Evolutionary conservation across 2,329 filamentous ascomycete genomes (phyloP), one percentile per base, ranked within the genome.

Genomic region (Botrytis cinerea): DNA sequence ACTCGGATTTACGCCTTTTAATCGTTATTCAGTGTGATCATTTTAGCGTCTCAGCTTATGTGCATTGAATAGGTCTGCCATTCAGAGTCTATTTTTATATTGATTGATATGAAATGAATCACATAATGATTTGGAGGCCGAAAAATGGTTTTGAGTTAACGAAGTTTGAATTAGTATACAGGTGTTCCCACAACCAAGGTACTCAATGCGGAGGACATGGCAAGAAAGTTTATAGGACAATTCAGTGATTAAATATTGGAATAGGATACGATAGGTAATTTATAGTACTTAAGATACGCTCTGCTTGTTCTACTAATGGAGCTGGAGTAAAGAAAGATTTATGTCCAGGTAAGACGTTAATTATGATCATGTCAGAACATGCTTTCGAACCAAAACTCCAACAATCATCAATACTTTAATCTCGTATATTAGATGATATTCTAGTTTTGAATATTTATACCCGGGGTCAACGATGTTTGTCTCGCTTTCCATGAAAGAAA

Each of bases 401-500:
- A 12, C 12, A 51, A 51, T 2, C 4, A 14, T 14, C 10, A n/a
- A n/a, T 14, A n/a, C 22, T n/a, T 51, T n/a, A n/a, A 10, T n/a
- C 14, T n/a, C 10, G 4, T n/a, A 14, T n/a, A 6, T n/a, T n/a
- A 2, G 4, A 51, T 51, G 14, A 14, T 6, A 51, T n/a, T 51
- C 48, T 51, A n/a, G 25, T 51, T n/a, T 14, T 51, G 22, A 51
- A 51, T 6, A n/a, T n/a, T 48, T 14, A 8, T 8, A 16, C 51
- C 2, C 16, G 12, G n/a, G 25, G n/a, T 16, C 25, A 54, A 54
- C n/a, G 16, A 16, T 8, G 16, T 8, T n/a, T 28, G 51, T 28
- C 14, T 18, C n/a, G 7, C 7, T 3, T 0, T 8, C 5, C 6
- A 12, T 18, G n/a, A 28, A 14, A 28, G 28, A 28, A 28, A 8